A percentile compares a stretch with the other conserved stretches of the same genome.
These are phyloP conservation scores for Tetrastigma voinierianum DNA, from an alignment of 164 flowering plant species.

Conservation along the genomic window DNA sequence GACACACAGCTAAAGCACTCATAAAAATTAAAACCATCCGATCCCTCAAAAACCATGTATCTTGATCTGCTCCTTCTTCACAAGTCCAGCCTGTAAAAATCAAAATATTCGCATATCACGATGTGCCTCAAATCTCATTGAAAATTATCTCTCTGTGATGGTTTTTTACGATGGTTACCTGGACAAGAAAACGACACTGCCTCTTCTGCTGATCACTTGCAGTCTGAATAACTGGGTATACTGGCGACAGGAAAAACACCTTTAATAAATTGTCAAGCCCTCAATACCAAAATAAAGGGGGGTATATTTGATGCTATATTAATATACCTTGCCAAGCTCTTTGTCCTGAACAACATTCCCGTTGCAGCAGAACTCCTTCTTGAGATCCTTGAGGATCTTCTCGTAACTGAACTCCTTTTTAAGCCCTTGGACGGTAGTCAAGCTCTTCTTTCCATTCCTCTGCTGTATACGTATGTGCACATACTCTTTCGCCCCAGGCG, in stretches of 20 bases:
- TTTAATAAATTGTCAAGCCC: too few relatives aligned
- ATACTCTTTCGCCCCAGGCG: constrained; percentile 56
- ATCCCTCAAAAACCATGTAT: constrained; percentile 61
- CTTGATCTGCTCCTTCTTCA: constrained; percentile 69
- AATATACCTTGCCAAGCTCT: too few relatives aligned
- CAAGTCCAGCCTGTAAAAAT: constrained; percentile 38
- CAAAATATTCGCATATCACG: background rate
- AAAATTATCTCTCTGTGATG: too few relatives aligned
- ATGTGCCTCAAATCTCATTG: too few relatives aligned
- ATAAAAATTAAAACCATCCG: background rate
- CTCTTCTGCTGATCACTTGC: constrained; percentile 82
- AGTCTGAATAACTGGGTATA: constrained; percentile 66
- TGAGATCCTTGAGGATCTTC: constrained; percentile 64
- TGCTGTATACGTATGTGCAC: constrained; percentile 82
- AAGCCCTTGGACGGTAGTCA: constrained; percentile 78
- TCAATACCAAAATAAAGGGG: too few relatives aligned
- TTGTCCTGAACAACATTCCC: constrained; percentile 71
- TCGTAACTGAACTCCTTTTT: constrained; percentile 62
- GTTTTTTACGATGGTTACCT: constrained; percentile 10
- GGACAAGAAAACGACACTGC: constrained; percentile 55
- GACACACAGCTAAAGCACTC: too few relatives aligned
- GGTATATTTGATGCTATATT: too few relatives aligned
- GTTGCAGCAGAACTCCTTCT: constrained; percentile 81
- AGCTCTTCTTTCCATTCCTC: constrained; percentile 75
- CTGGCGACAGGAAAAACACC: too few relatives aligned